These are phyloP conservation scores for Hortaea sp. DNA, from an alignment of 2,329 filamentous ascomycete genomes.

Conservation along the genomic window DNA sequence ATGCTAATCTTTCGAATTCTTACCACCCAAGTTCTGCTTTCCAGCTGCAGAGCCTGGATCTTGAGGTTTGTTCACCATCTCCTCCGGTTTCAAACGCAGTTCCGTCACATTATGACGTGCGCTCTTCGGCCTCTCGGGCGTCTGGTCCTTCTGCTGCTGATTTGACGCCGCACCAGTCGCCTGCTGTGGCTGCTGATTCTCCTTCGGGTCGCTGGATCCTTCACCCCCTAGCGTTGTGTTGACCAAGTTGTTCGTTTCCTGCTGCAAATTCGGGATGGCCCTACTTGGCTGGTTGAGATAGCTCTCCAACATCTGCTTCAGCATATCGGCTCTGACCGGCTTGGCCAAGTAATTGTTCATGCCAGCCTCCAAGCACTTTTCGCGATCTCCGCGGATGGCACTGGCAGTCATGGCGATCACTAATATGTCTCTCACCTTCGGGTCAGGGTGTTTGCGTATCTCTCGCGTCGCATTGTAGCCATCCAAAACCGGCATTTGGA, in stretches of 20 bases:
- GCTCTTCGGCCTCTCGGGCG: conserved; percentile 11
- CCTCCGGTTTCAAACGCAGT: conserved; percentile 18
- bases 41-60: background rate
- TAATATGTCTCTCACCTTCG: conserved; percentile 69
- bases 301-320: conserved; percentile 71
- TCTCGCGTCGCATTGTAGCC: conserved; percentile 84
- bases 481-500: conserved; percentile 90
- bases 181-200: conserved; percentile 1
- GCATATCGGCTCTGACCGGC: conserved; percentile 77
- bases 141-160: background rate
- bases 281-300: conserved; percentile 47
- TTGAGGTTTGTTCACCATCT: conserved; percentile 16
- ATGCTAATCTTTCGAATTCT: too few relatives aligned
- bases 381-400: conserved; percentile 85
- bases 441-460: conserved; percentile 65
- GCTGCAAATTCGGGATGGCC: conserved; percentile 34
- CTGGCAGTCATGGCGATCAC: conserved; percentile 97
- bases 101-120: conserved; percentile 11
- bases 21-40: too few relatives aligned
- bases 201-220: conserved; percentile 6
- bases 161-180: background rate
- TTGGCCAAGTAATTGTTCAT: conserved; percentile 99
- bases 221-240: conserved; percentile 19
- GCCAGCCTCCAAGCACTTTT: conserved; percentile 88
- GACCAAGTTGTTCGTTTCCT: conserved; percentile 36